These are phyloP conservation scores for Penicillium brevicompactum DNA, from an alignment of 2,329 filamentous ascomycete genomes.

Conservation along the genomic window DNA sequence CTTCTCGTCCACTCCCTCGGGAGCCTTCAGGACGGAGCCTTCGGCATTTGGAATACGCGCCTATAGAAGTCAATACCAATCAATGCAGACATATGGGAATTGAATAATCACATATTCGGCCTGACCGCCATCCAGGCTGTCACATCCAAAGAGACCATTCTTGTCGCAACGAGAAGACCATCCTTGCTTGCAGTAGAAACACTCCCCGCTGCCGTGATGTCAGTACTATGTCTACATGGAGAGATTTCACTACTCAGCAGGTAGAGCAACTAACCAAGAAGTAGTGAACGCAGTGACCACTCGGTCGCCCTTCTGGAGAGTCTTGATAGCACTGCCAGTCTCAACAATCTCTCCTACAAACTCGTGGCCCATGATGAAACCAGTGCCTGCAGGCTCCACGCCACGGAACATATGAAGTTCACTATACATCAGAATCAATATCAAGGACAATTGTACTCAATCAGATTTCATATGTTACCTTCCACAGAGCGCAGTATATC, in stretches of 20 bases:
- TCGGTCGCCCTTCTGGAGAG: slow-evolving; percentile 71
- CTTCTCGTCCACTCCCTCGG: slow-evolving; percentile 69
- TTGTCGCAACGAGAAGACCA: slow-evolving; percentile 77
- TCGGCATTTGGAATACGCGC: slow-evolving; percentile 79
- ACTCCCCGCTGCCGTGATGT: slow-evolving; percentile 57
- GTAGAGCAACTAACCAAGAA: slow-evolving; percentile 63
- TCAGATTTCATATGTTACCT: slow-evolving; percentile 59
- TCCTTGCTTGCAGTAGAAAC: slow-evolving; percentile 81
- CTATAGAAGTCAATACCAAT: slow-evolving; percentile 35
- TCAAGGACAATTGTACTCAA: not conserved
- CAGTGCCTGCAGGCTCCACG: slow-evolving; percentile 68
- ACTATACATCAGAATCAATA: slow-evolving; percentile 44
- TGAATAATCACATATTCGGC: slow-evolving; percentile 66
- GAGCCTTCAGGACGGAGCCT: slow-evolving; percentile 75
- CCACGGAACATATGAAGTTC: slow-evolving; percentile 87
- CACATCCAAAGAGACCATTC: slow-evolving; percentile 69
- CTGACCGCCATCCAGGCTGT: slow-evolving; percentile 72
- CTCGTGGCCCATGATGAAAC: slow-evolving; percentile 75
- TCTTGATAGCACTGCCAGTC: slow-evolving; percentile 67
- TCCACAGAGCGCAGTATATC: slow-evolving; percentile 82
- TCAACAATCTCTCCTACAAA: slow-evolving; percentile 77
- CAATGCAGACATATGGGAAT: not conserved
- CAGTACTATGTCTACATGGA: slow-evolving; percentile 4
- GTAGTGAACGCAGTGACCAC: slow-evolving; percentile 83
- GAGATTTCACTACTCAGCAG: not conserved